Evolutionary conservation across 1,284 basidiomycete genomes (phyloP).

Genomic region (Singerocomus inundabilis): DNA sequence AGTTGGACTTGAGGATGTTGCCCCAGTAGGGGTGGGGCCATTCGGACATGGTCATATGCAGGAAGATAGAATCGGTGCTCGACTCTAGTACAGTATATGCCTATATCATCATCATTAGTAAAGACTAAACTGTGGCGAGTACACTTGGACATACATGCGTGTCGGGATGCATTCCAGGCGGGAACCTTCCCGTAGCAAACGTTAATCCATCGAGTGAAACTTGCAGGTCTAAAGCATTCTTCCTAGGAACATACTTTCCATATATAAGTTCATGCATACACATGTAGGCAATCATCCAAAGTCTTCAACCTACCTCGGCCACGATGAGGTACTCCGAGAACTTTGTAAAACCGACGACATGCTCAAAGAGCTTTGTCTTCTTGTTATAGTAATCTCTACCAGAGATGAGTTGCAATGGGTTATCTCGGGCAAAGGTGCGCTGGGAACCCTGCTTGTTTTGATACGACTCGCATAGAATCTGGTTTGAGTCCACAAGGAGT

Average conservation of each 20-base stretch:
- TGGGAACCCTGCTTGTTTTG: slow-evolving; percentile 83
- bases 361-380: slow-evolving; percentile 78
- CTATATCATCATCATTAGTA: slow-evolving; percentile 35
- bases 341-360: slow-evolving; percentile 92
- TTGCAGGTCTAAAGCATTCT: slow-evolving; percentile 73
- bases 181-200: slow-evolving; percentile 88
- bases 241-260: slow-evolving; percentile 56
- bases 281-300: neutral
- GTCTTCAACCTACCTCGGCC: slow-evolving; percentile 66
- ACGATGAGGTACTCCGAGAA: slow-evolving; percentile 96
- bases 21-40: slow-evolving; percentile 80
- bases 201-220: slow-evolving; percentile 88
- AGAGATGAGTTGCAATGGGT: slow-evolving; percentile 77
- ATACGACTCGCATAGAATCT: slow-evolving; percentile 93
- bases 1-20: slow-evolving; percentile 94
- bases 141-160: slow-evolving; percentile 64
- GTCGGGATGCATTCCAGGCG: slow-evolving; percentile 83
- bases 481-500: slow-evolving; percentile 76
- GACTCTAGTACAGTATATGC: slow-evolving; percentile 96
- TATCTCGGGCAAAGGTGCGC: slow-evolving; percentile 51
- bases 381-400: slow-evolving; percentile 76
- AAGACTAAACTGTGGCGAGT: neutral
- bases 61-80: slow-evolving; percentile 88
- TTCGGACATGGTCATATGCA: slow-evolving; percentile 92
- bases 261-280: neutral